A percentile compares a stretch with the other conserved stretches of the same genome.
Conservation (phyloP, 495 filamentous ascomycete species). For the Cetradonia linearis region DNA sequence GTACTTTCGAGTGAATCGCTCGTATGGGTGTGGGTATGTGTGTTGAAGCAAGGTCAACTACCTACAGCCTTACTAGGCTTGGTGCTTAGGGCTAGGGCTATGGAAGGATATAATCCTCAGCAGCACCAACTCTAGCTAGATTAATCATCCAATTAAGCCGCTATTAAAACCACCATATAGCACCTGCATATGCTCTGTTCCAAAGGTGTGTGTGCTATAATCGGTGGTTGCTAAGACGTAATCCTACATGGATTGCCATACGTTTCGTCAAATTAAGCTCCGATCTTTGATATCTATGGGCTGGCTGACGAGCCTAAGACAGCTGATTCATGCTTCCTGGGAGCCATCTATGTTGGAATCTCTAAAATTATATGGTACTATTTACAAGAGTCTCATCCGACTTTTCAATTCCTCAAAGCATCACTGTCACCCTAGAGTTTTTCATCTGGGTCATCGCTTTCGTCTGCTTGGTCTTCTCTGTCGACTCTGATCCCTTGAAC, state of each 20-base stretch:
- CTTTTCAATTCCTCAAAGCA: not conserved
- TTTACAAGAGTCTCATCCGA: not conserved
- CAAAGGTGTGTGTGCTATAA: not conserved
- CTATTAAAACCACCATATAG: no score
- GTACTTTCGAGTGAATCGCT: not conserved
- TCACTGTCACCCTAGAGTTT: not conserved
- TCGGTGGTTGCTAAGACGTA: constrained; percentile 9
- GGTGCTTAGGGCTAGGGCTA: no score
- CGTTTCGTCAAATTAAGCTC: constrained; percentile 12
- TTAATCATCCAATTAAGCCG: no score
- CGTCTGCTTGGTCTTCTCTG: constrained; percentile 53
- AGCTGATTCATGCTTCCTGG: not conserved
- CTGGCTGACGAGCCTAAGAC: not conserved
- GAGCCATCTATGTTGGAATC: not conserved
- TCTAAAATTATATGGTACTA: not conserved
- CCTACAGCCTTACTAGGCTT: no score
- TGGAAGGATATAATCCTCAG: no score
- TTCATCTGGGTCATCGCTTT: constrained; percentile 23
- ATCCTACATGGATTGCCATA: constrained; percentile 12
- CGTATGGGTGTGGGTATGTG: no score
- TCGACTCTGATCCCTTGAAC: constrained; percentile 47
- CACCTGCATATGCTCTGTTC: no score
- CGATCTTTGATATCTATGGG: constrained; percentile 11
- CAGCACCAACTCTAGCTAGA: no score
- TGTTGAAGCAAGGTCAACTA: no score